phyloP scores from a whole-genome alignment of 2,329 filamentous ascomycete species.

The Colletotrichum gloeosporioides region DNA sequence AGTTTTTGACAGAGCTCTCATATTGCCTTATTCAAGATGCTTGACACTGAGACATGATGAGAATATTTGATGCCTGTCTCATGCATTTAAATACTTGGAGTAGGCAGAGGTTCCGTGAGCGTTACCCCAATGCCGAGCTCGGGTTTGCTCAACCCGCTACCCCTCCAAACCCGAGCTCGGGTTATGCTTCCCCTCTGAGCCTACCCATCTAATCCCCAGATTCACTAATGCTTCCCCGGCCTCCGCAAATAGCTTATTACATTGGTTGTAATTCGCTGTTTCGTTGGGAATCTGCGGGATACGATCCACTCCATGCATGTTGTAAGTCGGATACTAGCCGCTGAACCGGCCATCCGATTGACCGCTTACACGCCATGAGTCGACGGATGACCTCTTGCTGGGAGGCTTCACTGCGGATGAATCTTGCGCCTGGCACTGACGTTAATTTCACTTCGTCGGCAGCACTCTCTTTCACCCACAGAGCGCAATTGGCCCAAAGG shows the following conservation, averaged over 20 bases:
- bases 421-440: slow-evolving; percentile 31
- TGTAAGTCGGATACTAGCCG: slow-evolving; percentile 36
- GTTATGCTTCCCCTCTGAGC: slow-evolving; percentile 23
- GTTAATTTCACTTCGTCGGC: not conserved
- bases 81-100: not conserved
- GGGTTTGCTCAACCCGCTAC: not conserved
- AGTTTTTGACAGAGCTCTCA: not conserved
- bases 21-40: not conserved
- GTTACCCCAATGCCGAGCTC: slow-evolving; percentile 29
- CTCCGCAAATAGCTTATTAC: not conserved
- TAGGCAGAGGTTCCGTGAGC: not conserved
- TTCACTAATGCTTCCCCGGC: not conserved
- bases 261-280: not conserved
- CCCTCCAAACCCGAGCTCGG: slow-evolving; percentile 35
- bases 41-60: not conserved
- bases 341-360: slow-evolving; percentile 44
- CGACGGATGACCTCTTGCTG: slow-evolving; percentile 37
- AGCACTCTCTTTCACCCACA: slow-evolving; percentile 34
- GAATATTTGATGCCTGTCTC: not conserved
- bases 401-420: slow-evolving; percentile 28
- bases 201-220: not conserved
- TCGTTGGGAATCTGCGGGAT: not conserved
- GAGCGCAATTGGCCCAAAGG: slow-evolving; percentile 53
- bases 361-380: slow-evolving; percentile 36
- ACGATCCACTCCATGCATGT: slow-evolving; percentile 27